Percentiles rank a stretch among this genome's conserved stretches.
Evolutionary conservation across 768 basidiomycete genomes (phyloP).

Genomic region (button mushroom (Agaricus bisporus)): DNA sequence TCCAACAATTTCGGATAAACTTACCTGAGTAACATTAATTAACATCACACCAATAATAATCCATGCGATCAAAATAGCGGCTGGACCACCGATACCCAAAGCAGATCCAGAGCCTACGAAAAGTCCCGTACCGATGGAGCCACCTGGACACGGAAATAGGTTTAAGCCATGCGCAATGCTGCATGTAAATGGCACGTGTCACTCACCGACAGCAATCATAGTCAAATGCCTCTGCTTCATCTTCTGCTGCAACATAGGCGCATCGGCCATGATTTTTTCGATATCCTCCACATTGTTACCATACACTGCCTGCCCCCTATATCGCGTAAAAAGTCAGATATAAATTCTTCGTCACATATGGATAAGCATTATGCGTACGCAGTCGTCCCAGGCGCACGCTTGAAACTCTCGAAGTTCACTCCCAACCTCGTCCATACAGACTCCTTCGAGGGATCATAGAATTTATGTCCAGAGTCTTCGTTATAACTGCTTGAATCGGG

Average conservation of each 20-base stretch:
- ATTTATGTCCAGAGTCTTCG: constrained; percentile 12
- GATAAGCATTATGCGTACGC: constrained; percentile 24
- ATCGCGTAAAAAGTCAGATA: no score
- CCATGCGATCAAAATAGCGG: constrained; percentile 38
- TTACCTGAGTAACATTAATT: constrained; percentile 41
- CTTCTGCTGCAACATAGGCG: constrained; percentile 41
- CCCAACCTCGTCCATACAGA: constrained; percentile 38
- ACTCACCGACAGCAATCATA: constrained; percentile 44
- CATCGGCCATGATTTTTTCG: constrained; percentile 30
- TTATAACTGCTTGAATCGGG: no score
- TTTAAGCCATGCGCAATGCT: background rate
- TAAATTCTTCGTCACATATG: background rate
- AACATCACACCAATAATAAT: constrained; percentile 41
- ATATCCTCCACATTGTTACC: constrained; percentile 26
- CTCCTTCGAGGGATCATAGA: constrained; percentile 45
- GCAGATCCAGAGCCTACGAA: constrained; percentile 41
- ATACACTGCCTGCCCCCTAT: constrained; percentile 33
- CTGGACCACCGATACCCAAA: constrained; percentile 33
- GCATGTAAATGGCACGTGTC: background rate
- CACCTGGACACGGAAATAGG: constrained; percentile 21
- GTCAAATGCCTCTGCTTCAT: constrained; percentile 41
- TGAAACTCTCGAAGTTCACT: constrained; percentile 36
- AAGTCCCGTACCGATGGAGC: constrained; percentile 43
- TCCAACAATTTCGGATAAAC: background rate
- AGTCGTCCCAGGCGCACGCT: constrained; percentile 40